Conservation (phyloP, 306 rosid species). For the Sechiopsis laciniata region DNA sequence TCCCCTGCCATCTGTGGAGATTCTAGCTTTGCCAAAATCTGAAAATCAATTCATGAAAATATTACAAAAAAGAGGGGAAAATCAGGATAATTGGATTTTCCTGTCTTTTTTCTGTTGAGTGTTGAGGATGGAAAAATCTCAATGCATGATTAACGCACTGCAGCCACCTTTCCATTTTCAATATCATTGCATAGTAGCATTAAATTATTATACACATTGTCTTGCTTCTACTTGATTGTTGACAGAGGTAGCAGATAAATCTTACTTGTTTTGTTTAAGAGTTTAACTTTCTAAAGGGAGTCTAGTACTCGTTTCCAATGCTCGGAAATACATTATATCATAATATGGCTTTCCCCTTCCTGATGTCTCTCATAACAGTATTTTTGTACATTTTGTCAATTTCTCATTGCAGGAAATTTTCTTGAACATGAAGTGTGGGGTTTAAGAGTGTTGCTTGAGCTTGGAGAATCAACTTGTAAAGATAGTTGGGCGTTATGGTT, state of each 20-base stretch:
- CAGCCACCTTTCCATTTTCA: background rate
- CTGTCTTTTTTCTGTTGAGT: background rate
- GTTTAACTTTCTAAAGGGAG: slow-evolving; percentile 2
- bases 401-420: slow-evolving; percentile 18
- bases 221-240: slow-evolving; percentile 1
- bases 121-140: background rate
- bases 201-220: background rate
- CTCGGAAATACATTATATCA: background rate
- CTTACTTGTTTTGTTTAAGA: background rate
- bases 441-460: background rate
- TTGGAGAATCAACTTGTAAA: slow-evolving; percentile 13
- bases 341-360: background rate
- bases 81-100: slow-evolving; percentile 1
- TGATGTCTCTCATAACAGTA: slow-evolving; percentile 6
- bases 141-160: background rate
- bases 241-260: background rate
- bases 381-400: slow-evolving; percentile 8
- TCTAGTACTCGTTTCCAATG: background rate
- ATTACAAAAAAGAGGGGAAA: background rate
- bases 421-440: slow-evolving; percentile 12
- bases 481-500: background rate
- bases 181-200: background rate
- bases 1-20: slow-evolving; percentile 71
- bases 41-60: slow-evolving; percentile 28
- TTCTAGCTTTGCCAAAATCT: slow-evolving; percentile 56